These are phyloP conservation scores for Dipteronia dyeriana DNA, from an alignment of 345 rosid species.

Conservation along the genomic window DNA sequence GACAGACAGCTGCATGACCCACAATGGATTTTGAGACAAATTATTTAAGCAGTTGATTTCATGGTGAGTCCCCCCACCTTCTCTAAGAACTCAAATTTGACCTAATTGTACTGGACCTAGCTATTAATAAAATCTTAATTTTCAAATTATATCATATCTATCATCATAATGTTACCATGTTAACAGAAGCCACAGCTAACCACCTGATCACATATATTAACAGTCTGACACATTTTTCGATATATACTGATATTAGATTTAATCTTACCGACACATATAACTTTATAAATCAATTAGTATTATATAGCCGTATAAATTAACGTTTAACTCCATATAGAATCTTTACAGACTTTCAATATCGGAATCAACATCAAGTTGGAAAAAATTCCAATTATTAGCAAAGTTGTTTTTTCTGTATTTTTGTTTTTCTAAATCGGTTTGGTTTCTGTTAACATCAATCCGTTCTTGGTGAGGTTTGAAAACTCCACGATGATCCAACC, in stretches of 20 bases:
- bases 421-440: background rate
- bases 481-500: background rate
- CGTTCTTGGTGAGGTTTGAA: background rate
- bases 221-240: too few species aligned
- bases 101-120: background rate
- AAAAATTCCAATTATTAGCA: background rate
- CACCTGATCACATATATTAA: too few species aligned
- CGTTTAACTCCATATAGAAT: too few species aligned
- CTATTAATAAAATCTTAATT: too few species aligned
- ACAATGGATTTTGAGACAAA: conserved; percentile 23
- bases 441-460: conserved; percentile 25
- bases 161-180: background rate
- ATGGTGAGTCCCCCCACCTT: conserved; percentile 25
- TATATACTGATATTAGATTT: too few species aligned
- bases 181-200: too few species aligned
- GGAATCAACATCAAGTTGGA: background rate
- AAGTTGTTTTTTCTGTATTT: background rate
- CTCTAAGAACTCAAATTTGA: background rate
- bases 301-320: too few species aligned
- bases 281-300: too few species aligned
- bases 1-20: conserved; percentile 25
- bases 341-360: too few species aligned
- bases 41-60: background rate
- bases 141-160: too few species aligned
- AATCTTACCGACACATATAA: too few species aligned